Percentiles rank a stretch among this genome's conserved stretches.
These are phyloP conservation scores for Paecilomyces sp. DNA, from an alignment of 2,329 filamentous ascomycete genomes.

Conservation along the genomic window DNA sequence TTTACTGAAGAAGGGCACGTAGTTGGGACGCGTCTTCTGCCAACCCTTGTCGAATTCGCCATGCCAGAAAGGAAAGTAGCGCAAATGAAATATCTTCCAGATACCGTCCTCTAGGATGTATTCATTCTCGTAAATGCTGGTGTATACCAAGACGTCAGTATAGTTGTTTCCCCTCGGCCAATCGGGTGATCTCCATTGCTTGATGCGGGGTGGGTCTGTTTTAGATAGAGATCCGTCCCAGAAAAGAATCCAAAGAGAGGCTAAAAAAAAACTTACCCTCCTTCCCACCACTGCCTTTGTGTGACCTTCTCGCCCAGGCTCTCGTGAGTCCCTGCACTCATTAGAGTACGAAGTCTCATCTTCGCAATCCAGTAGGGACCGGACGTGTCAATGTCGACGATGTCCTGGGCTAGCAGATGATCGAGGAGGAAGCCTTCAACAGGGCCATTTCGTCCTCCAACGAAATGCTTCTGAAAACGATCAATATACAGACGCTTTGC, in stretches of 20 bases:
- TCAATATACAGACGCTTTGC: conserved; percentile 47
- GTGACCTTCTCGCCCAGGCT: conserved; percentile 45
- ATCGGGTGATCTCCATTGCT: background rate
- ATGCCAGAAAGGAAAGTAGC: conserved; percentile 55
- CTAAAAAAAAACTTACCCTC: conserved; percentile 25
- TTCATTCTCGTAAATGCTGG: conserved; percentile 49
- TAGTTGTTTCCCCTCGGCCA: background rate
- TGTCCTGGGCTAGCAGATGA: conserved; percentile 52
- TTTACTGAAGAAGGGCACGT: conserved; percentile 44
- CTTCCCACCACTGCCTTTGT: conserved; percentile 52
- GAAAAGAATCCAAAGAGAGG: background rate
- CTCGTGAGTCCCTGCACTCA: conserved; percentile 50
- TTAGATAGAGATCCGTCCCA: background rate
- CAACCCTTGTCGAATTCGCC: conserved; percentile 48
- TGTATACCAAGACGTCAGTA: background rate
- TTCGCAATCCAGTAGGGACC: conserved; percentile 38
- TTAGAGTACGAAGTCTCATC: conserved; percentile 48
- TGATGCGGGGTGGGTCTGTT: background rate
- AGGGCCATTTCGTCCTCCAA: conserved; percentile 49
- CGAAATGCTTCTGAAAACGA: conserved; percentile 46
- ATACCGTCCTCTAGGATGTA: conserved; percentile 50
- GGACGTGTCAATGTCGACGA: conserved; percentile 43
- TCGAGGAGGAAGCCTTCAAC: conserved; percentile 51
- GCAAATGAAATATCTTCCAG: conserved; percentile 49
- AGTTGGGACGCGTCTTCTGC: conserved; percentile 48